These are phyloP conservation scores for Erythrobasidium hasegawianum DNA, from an alignment of 1,284 basidiomycete species.

Conservation along the genomic window DNA sequence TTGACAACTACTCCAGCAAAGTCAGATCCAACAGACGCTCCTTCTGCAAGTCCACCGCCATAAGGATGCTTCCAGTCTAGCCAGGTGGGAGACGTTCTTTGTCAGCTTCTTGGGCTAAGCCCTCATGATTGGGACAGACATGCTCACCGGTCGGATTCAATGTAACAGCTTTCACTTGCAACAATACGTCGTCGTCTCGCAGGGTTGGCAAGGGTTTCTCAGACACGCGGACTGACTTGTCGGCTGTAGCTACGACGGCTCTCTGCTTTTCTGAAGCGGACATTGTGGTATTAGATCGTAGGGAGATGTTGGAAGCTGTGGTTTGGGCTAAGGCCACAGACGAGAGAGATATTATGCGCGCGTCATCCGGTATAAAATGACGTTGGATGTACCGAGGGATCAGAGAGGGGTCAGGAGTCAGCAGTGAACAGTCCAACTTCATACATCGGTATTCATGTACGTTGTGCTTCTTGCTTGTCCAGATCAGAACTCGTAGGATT, in stretches of 20 bases:
- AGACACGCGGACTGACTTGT: not conserved
- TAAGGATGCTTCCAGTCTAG: constrained; percentile 48
- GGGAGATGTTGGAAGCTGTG: no score
- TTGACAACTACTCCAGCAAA: constrained; percentile 58
- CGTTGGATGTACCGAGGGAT: no score
- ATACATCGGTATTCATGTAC: no score
- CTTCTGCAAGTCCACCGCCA: constrained; percentile 39
- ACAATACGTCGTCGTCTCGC: constrained; percentile 4
- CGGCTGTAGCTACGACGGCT: constrained; percentile 5
- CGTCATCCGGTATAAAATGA: not conserved
- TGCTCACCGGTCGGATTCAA: constrained; percentile 39
- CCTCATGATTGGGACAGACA: no score
- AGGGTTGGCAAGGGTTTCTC: constrained; percentile 6
- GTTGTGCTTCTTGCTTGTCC: no score
- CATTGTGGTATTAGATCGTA: not conserved
- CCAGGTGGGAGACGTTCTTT: not conserved
- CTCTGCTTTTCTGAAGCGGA: not conserved
- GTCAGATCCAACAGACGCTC: constrained; percentile 57
- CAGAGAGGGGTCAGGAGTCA: no score
- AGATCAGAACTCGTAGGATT: no score
- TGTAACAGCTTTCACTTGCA: constrained; percentile 36
- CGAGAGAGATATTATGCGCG: not conserved
- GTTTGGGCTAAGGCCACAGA: not conserved
- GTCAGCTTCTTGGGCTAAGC: no score
- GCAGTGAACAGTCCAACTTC: no score